Conservation (phyloP, 257 asterid genomes). For the Capsicum pubescens region DNA sequence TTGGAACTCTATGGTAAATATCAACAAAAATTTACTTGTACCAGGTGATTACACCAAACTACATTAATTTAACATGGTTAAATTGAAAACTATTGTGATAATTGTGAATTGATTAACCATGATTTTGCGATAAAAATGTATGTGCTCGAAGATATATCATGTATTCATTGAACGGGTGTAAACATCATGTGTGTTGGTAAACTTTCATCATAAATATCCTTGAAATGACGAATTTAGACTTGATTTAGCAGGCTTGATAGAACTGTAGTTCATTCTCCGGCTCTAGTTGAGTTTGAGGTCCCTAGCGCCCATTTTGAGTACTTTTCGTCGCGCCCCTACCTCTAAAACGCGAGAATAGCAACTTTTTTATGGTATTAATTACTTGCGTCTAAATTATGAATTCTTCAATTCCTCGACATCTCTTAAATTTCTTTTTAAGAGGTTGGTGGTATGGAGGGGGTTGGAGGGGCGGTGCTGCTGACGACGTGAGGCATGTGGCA, state of each 20-base stretch:
- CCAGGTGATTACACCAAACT: not conserved
- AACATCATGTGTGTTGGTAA: not conserved
- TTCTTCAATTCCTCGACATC: not conserved
- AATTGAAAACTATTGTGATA: not conserved
- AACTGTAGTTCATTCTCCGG: not conserved
- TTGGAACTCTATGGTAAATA: no score
- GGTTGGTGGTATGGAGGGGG: not conserved
- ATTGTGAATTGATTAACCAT: not conserved
- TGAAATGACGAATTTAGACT: not conserved
- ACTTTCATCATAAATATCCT: not conserved
- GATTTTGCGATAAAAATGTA: no score
- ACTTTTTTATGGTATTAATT: not conserved
- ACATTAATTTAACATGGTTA: not conserved
- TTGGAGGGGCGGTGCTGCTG: not conserved
- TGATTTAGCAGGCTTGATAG: not conserved
- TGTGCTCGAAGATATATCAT: not conserved
- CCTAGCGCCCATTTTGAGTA: not conserved
- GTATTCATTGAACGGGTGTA: not conserved
- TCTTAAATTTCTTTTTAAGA: not conserved
- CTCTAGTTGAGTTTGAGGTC: not conserved
- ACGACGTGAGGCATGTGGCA: not conserved
- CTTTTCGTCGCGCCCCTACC: not conserved
- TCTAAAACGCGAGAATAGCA: not conserved
- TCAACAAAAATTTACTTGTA: no score
- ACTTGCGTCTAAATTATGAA: not conserved